These are phyloP conservation scores for Acacia pycnantha DNA, from an alignment of 331 rosid genomes.

Conservation along the genomic window DNA sequence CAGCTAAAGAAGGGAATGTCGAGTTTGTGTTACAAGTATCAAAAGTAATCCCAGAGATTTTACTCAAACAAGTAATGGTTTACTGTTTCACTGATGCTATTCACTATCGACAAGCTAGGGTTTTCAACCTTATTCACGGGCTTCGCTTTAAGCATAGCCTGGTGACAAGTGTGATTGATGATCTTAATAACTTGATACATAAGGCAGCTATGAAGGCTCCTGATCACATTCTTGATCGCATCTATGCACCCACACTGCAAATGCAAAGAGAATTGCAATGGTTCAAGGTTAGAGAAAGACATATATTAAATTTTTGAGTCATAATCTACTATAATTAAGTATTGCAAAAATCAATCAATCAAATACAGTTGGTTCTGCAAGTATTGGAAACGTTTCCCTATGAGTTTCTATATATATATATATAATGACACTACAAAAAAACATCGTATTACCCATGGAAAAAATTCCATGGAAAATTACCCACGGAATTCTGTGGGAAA, in stretches of 20 bases:
- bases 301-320: neutral
- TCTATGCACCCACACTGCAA: neutral
- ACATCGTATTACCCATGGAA: no score
- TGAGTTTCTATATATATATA: no score
- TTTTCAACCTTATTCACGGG: neutral
- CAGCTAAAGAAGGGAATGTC: neutral
- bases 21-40: neutral
- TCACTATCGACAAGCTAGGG: neutral
- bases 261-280: neutral
- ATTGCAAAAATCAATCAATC: neutral
- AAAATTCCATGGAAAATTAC: no score
- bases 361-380: neutral
- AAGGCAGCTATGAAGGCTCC: neutral
- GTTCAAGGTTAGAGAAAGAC: neutral
- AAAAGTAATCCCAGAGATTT: neutral
- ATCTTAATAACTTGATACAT: neutral
- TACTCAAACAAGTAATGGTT: rapidly evolving
- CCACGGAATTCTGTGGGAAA: no score
- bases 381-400: neutral
- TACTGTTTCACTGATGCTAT: neutral
- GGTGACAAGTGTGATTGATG: rapidly evolving
- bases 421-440: no score
- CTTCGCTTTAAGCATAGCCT: neutral
- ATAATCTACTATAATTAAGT: neutral
- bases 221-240: neutral